Evolutionary conservation across 2,329 filamentous ascomycete species (phyloP).

Genomic region (Microsporum ferrugineum): DNA sequence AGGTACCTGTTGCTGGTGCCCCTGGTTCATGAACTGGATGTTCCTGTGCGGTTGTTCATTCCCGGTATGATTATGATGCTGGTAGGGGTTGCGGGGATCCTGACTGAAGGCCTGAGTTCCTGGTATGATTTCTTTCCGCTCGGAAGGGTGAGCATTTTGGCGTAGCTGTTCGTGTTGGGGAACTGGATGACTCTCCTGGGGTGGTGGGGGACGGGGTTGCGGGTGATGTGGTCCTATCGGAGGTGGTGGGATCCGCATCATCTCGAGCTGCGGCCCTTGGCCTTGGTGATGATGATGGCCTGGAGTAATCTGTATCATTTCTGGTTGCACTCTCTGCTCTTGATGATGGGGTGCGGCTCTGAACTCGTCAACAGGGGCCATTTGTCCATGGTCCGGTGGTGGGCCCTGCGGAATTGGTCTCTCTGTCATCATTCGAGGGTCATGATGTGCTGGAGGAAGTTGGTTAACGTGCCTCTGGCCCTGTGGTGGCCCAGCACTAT

Average conservation of each 20-base stretch:
- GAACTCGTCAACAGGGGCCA: not conserved
- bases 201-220: slow-evolving; percentile 2
- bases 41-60: not conserved
- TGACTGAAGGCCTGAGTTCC: not conserved
- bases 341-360: not conserved
- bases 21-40: not conserved
- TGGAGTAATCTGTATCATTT: not conserved
- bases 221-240: not conserved
- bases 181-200: not conserved
- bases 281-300: not conserved
- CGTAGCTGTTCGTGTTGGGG: not conserved
- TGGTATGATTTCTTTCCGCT: not conserved
- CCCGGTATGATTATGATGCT: not conserved
- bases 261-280: not conserved
- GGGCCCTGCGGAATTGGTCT: not conserved
- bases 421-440: not conserved
- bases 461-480: not conserved
- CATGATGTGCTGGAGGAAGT: not conserved
- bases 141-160: not conserved
- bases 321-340: not conserved
- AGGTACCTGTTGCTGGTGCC: not conserved
- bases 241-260: slow-evolving; percentile 1
- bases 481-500: not conserved
- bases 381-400: not conserved
- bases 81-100: not conserved